Evolutionary conservation across 2,329 filamentous ascomycete species (phyloP).

Genomic region (Colletotrichum horii): DNA sequence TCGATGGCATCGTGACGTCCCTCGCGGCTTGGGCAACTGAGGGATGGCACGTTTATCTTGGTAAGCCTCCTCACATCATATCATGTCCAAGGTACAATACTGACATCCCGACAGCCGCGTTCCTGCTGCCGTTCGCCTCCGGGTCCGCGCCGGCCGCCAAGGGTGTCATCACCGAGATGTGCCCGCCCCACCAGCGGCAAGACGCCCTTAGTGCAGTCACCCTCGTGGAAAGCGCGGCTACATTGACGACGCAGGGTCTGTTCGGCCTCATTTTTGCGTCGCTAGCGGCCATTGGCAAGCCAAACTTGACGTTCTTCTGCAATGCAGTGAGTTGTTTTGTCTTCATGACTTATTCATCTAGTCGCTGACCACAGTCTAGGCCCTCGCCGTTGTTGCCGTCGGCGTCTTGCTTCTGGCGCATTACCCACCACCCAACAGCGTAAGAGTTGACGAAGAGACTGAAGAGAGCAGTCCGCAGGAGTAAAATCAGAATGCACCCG

Average conservation of each 20-base stretch:
- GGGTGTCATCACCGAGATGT: slow-evolving; percentile 76
- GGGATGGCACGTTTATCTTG: slow-evolving; percentile 72
- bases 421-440: slow-evolving; percentile 49
- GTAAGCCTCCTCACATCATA: slow-evolving; percentile 33
- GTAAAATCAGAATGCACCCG: background rate
- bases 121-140: slow-evolving; percentile 70
- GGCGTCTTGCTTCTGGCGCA: slow-evolving; percentile 46
- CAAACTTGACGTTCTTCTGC: slow-evolving; percentile 69
- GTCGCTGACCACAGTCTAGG: slow-evolving; percentile 38
- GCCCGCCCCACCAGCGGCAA: slow-evolving; percentile 61
- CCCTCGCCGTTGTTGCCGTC: slow-evolving; percentile 58
- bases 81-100: background rate
- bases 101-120: slow-evolving; percentile 50
- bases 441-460: slow-evolving; percentile 37
- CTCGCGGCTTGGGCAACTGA: slow-evolving; percentile 65
- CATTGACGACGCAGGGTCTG: slow-evolving; percentile 65
- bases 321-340: slow-evolving; percentile 58
- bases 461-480: background rate
- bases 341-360: background rate
- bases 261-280: slow-evolving; percentile 72
- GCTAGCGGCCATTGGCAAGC: slow-evolving; percentile 63
- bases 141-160: slow-evolving; percentile 74
- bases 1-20: slow-evolving; percentile 69
- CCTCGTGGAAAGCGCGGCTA: slow-evolving; percentile 72
- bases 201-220: slow-evolving; percentile 75